Conservation (phyloP, 768 basidiomycete species). For the Serendipita sp. region DNA sequence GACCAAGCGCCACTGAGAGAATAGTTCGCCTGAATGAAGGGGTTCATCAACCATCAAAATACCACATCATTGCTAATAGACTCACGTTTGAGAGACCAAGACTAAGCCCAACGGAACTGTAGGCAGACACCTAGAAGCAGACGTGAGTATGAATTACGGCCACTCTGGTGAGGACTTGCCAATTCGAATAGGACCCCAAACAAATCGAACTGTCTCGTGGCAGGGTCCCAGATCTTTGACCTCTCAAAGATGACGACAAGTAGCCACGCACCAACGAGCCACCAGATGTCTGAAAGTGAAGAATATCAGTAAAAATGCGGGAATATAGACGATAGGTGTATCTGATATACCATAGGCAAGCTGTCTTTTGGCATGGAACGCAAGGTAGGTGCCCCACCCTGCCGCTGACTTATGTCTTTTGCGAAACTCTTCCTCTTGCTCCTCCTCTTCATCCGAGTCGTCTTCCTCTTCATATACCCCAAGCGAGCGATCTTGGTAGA, state of each 20-base stretch:
- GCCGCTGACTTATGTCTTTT: slow-evolving; percentile 21
- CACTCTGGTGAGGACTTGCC: slow-evolving; percentile 22
- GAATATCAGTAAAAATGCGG: no score
- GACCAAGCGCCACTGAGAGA: slow-evolving; percentile 67
- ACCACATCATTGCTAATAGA: neutral
- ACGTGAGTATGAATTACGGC: neutral
- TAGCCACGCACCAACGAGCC: slow-evolving; percentile 73
- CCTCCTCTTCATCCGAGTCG: slow-evolving; percentile 25
- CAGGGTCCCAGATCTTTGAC: neutral
- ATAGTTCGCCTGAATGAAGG: slow-evolving; percentile 46
- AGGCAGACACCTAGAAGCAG: slow-evolving; percentile 36
- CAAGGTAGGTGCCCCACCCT: slow-evolving; percentile 65
- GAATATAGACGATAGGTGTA: no score
- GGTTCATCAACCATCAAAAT: neutral
- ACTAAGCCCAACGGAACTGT: slow-evolving; percentile 79
- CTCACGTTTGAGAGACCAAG: slow-evolving; percentile 71
- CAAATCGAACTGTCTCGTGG: slow-evolving; percentile 9
- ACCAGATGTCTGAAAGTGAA: slow-evolving; percentile 61
- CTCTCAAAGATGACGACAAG: slow-evolving; percentile 20
- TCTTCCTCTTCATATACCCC: slow-evolving; percentile 5
- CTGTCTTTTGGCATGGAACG: slow-evolving; percentile 72
- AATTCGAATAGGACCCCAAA: slow-evolving; percentile 54
- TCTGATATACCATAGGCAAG: slow-evolving; percentile 44
- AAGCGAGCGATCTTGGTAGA: slow-evolving; percentile 8
- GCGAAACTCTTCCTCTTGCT: slow-evolving; percentile 10